These are phyloP conservation scores for Evansstolkia leycettana DNA, from an alignment of 495 filamentous ascomycete genomes.

Conservation along the genomic window DNA sequence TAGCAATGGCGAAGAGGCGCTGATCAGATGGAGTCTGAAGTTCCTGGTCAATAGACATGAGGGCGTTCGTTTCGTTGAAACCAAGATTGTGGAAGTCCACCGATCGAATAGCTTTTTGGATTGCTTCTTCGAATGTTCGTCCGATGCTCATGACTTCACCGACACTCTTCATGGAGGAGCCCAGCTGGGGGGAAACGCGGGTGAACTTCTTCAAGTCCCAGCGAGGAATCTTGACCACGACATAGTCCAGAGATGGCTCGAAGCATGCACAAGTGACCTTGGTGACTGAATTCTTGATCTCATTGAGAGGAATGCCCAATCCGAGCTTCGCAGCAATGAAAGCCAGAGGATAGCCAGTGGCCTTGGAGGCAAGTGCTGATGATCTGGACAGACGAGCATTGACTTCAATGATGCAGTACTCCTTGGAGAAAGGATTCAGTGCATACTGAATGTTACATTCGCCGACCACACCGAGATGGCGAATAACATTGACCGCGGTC, in stretches of 20 bases:
- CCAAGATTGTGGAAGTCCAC: constrained; percentile 93
- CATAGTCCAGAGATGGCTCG: constrained; percentile 97
- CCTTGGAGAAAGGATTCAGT: constrained; percentile 87
- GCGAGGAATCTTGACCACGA: constrained; percentile 96
- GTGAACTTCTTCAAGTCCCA: constrained; percentile 99
- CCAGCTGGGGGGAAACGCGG: constrained; percentile 84
- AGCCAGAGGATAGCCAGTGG: constrained; percentile 91
- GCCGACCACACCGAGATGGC: constrained; percentile 91
- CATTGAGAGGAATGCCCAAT: constrained; percentile 86
- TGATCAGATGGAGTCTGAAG: constrained; percentile 96
- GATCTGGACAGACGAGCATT: constrained; percentile 96
- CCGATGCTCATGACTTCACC: constrained; percentile 99
- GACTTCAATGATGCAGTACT: constrained; percentile 99
- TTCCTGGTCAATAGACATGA: constrained; percentile 94
- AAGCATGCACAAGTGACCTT: constrained; percentile 96
- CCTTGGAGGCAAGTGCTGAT: constrained; percentile 92
- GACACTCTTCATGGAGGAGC: constrained; percentile 98
- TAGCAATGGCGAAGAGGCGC: constrained; percentile 92
- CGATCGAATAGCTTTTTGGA: constrained; percentile 92
- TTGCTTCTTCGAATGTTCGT: constrained; percentile 92
- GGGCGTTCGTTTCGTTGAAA: constrained; percentile 81
- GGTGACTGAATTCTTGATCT: constrained; percentile 92
- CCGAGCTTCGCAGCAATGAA: constrained; percentile 96
- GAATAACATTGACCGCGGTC: constrained; percentile 96
- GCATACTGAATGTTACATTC: constrained; percentile 99